Evolutionary conservation across 768 basidiomycete genomes (phyloP).

Genomic region (Tricholoma terreum): DNA sequence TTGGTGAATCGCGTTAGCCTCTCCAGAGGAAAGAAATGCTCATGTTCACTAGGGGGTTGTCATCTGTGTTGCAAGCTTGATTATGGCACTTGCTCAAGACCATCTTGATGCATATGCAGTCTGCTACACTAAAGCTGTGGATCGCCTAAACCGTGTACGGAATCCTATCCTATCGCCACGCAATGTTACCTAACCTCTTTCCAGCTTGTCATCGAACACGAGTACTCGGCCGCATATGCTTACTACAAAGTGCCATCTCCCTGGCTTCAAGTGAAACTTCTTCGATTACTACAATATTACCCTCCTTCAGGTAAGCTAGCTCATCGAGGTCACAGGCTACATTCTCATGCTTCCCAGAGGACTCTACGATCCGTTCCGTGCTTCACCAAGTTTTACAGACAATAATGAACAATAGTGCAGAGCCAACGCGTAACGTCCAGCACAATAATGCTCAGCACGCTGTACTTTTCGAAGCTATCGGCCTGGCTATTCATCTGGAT

Average conservation of each 20-base stretch:
- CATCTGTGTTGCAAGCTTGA: conserved; percentile 87
- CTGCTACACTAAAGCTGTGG: conserved; percentile 93
- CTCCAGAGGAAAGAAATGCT: conserved; percentile 4
- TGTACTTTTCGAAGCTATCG: conserved; percentile 96
- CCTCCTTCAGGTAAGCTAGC: conserved; percentile 77
- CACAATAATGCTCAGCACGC: conserved; percentile 99
- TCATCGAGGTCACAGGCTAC: not conserved
- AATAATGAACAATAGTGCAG: conserved; percentile 88
- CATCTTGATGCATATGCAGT: conserved; percentile 87
- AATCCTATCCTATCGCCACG: not conserved
- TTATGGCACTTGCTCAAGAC: conserved; percentile 93
- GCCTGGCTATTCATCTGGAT: conserved; percentile 94
- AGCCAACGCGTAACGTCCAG: conserved; percentile 91
- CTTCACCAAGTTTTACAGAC: conserved; percentile 83
- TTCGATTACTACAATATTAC: conserved; percentile 92
- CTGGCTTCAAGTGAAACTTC: conserved; percentile 95
- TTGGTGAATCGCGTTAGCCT: conserved; percentile 45
- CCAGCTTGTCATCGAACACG: conserved; percentile 87
- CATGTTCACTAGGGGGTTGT: conserved; percentile 73
- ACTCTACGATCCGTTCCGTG: conserved; percentile 71
- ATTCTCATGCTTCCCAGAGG: conserved; percentile 49
- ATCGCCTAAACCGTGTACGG: conserved; percentile 77
- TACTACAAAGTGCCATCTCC: conserved; percentile 98
- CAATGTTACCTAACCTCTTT: conserved; percentile 4
- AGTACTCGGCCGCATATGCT: conserved; percentile 84